phyloP scores from a whole-genome alignment of 2,329 filamentous ascomycete species.

The Botrytis pseudocinerea region DNA sequence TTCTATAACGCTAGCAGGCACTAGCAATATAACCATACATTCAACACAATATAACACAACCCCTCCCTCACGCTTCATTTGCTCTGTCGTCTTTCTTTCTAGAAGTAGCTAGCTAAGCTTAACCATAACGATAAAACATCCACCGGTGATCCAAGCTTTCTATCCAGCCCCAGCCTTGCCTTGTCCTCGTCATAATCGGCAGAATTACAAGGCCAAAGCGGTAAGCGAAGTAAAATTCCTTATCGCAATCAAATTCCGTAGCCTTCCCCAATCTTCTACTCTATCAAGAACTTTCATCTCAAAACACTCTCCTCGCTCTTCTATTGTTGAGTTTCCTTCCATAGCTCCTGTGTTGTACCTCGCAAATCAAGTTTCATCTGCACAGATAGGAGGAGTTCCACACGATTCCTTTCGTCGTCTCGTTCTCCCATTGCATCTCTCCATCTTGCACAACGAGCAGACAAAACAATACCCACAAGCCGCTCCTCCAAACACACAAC shows the following conservation, averaged over 20 bases:
- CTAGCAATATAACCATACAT: background rate
- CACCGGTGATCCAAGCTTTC: background rate
- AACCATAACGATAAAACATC: too few relatives aligned
- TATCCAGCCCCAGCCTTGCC: background rate
- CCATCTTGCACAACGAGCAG: background rate
- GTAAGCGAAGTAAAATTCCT: background rate
- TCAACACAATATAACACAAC: too few relatives aligned
- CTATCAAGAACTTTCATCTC: background rate
- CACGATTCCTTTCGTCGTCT: too few relatives aligned
- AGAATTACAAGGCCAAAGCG: background rate
- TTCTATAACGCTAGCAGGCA: background rate
- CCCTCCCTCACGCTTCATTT: too few relatives aligned
- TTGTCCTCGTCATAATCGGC: background rate
- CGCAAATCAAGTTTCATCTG: too few relatives aligned
- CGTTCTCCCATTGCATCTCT: background rate
- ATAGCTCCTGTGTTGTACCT: background rate
- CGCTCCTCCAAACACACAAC: background rate
- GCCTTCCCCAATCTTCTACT: constrained; percentile 8
- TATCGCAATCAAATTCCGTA: background rate
- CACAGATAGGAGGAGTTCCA: too few relatives aligned
- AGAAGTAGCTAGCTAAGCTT: too few relatives aligned
- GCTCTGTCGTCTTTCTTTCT: too few relatives aligned
- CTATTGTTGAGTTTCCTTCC: background rate
- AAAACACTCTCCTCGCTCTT: background rate
- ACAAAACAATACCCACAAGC: background rate